Base-by-base conservation (phyloP, 768 basidiomycete species). In the Chalciporus sphaerocephalus region DNA sequence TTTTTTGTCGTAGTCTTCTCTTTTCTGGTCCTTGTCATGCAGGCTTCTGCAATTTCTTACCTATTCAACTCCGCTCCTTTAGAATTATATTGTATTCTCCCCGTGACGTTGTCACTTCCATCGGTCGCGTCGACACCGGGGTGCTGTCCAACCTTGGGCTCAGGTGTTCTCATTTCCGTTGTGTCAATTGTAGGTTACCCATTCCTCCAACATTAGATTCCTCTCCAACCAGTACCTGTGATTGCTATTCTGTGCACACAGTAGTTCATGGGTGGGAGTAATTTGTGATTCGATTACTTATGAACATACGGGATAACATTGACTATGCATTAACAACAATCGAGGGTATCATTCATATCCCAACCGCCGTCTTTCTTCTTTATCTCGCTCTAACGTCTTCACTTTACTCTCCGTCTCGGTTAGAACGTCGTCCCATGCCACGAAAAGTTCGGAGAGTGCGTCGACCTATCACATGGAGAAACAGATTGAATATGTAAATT, bases 351-450 rank as follows among this genome's bases (percentile, higher is more conserved):
- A 74, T 44, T 75, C 79, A 22, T 83, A 73, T 5, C 88, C 88
- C 21, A 88, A 66, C 21, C 79, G 77, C 48, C 65, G 69, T 42
- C 78, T 72, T 59, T 86, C 85, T 11, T 71, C 73, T 48, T 71
- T 74, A 34, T 83, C 80, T 45, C 75, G 75, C 58, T 90, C 86
- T 43, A 87, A 56, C 28, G 66, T 71, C 21, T 66, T 65, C 6
- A 82, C 63, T 41, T 76, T 77, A 44, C 76, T 75, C 58, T 91
- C 88, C 4, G 80, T 75, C 36, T 78, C 80, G n/a, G 74, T 72
- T 9, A 91, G 64, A 1, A 81, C 74, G 46, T 91, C 87, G 52
- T 92, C 87, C 89, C 90, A 92, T 12, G 78, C 78, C 6, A 92
- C 84, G 49, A 92, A 92, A 17, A 92, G 69, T 52, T 91, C 88